Base-by-base conservation (phyloP, 1,284 basidiomycete species). In the Austroboletus novae-zelandiae region DNA sequence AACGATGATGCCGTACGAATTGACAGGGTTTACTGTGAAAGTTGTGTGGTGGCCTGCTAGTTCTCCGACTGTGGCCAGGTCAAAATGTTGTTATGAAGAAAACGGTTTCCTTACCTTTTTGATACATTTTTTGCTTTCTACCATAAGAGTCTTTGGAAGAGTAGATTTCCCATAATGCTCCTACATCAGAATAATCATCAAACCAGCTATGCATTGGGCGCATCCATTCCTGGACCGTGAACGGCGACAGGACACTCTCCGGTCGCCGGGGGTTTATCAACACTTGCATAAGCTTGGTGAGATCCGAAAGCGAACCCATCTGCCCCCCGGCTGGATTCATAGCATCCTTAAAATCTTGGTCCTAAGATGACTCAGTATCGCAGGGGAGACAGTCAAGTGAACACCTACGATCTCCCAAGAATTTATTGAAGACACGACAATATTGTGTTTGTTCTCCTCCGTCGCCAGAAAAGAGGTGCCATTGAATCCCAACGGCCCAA, bases 111-210 rank as follows among this genome's bases (percentile, higher is more conserved):
- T 43, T 48, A 69, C 66, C n/a, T 45, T 70, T 68, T 65, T 61
- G 64, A 49, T 65, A 66, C 40, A 76, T 64, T 62, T 71, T 73
- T 60, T 60, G 71, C 54, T 58, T 71, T 57, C 57, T 70, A 17
- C 57, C 72, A 58, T 56, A 68, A 48, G 59, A 68, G 62, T 68
- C 70, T 6, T 14, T 54, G 43, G 54, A 69, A 51, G 53, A 69
- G 67, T 53, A 66, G 52, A 80, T 77, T 59, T 80, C 78, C 79
- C 78, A 80, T 18, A 74, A 67, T 1, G 71, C 67, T 2, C 79
- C 78, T 15, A 75, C 68, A 47, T 73, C 71, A 13, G 75, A 61
- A 37, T 61, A 72, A 42, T 69, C 71, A 47, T 75, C 70, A 42
- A 71, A 72, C 65, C 72, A 76, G 1, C 62, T 56, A 47, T 76